Evolutionary conservation across 345 rosid genomes (phyloP), one percentile per base, ranked within the genome.

Genomic region (Psidium guajava): DNA sequence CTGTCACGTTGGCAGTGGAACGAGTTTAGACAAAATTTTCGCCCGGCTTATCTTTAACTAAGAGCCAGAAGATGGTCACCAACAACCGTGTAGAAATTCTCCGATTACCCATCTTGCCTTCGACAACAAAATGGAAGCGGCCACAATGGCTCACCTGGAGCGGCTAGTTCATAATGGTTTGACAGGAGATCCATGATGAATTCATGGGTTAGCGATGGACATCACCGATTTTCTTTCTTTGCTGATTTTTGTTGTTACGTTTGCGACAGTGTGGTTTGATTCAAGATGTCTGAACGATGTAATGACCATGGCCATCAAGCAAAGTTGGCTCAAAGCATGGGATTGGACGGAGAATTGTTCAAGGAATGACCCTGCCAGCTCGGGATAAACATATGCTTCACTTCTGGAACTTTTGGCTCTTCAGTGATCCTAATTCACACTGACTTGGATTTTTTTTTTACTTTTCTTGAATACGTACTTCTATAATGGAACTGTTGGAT

Each of bases 391-490:
- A 94, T 94, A 87, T 93, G 94, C 88, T 95, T 95, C 87, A 87
- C 93, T 74, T 93, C 96, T 0, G 94, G 94, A 86, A 80, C 92
- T 0, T 90, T 96, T 0, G 98, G 98, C 83, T 91, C 91, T 40
- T 84, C 90, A 6, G 98, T 98, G 22, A 96, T 96, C 36, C 98
- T 92, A 84, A 83, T 94, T 18, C 98, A 96, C 87, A 94, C 99
- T 0, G 98, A 94, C 90, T 95, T 95, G 94, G 98, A 1, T 96
- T 94, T 84, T 86, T 96, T 86, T 96, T 25, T 44, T 44, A 96
- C 96, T 2, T 86, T 96, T 49, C 95, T 95, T 88, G 98, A 94
- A 44, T 44, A 44, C 47, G 8, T 44, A 6, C 47, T 44, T 44
- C 47, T 6, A 44, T 44, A 6, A 44, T 6, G 47, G 7, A 44